Conservation (phyloP, 345 rosid genomes). For the Kandelia obovata region DNA sequence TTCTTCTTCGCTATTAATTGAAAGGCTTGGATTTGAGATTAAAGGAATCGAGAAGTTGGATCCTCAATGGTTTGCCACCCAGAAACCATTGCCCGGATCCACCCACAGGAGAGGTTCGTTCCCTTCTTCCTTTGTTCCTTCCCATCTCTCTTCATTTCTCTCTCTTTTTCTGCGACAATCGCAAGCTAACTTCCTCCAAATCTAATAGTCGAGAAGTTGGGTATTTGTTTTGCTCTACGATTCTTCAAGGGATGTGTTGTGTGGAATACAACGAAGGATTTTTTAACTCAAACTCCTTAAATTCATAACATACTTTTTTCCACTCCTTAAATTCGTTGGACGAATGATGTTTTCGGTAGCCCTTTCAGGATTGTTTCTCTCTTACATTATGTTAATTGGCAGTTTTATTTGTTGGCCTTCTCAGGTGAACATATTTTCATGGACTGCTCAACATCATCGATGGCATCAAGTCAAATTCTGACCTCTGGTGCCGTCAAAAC, state of each 20-base stretch:
- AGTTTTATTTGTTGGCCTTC: constrained; percentile 1
- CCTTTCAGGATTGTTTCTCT: not conserved
- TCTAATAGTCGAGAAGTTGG: too few relatives aligned
- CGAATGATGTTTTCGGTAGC: not conserved
- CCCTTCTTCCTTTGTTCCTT: not conserved
- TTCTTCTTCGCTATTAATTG: constrained; percentile 50
- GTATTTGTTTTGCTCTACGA: too few relatives aligned
- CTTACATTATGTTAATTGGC: not conserved
- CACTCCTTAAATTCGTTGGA: not conserved
- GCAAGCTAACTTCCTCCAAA: too few relatives aligned
- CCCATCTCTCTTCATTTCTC: not conserved
- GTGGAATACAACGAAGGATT: too few relatives aligned
- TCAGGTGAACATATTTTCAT: constrained; percentile 85
- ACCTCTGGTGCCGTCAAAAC: constrained; percentile 63
- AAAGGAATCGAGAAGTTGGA: constrained; percentile 88
- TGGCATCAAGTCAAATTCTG: constrained; percentile 64
- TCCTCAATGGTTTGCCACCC: constrained; percentile 73
- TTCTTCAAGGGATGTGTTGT: too few relatives aligned
- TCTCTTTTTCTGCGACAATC: not conserved
- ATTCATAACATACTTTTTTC: not conserved
- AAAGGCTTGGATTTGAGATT: constrained; percentile 75
- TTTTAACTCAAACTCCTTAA: too few relatives aligned
- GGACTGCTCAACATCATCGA: constrained; percentile 56
- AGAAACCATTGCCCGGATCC: constrained; percentile 56
- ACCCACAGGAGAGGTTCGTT: constrained; percentile 62